Evolutionary conservation across 2,329 filamentous ascomycete genomes (phyloP), one percentile per base, ranked within the genome.

Genomic region (Aspergillus carbonarius): DNA sequence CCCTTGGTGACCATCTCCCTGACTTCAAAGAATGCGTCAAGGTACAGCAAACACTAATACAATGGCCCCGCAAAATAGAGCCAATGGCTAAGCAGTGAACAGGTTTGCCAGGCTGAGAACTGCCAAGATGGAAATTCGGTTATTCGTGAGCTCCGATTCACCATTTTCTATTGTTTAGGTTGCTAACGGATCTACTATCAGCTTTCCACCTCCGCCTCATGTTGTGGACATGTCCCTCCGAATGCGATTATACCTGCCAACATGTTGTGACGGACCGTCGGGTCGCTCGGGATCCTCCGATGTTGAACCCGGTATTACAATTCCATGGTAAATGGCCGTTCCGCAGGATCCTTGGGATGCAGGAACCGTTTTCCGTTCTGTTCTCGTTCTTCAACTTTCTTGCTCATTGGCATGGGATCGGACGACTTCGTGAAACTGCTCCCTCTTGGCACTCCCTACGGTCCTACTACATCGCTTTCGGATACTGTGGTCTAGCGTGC

Each of bases 311-410:
- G 10, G 77, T 97, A 51, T 88, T 93, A 57, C 95, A 99, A 78
- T 99, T 93, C 81, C 92, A 99, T 79, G 95, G 95, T 32, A 99
- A 99, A 84, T 99, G 95, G 95, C 95, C 95, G 39, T 99, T 99
- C 79, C 82, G 88, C 75, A 90, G 95, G 65, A 84, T 97, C 70
- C 78, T 96, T 55, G 95, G 95, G 74, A 89, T 96, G 81, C 95
- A 99, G 79, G 95, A 99, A 79, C 92, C 93, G 59, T 92, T 93
- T 74, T 92, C 88, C 52, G 93, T 98, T 66, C 81, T 97, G 71
- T 99, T 97, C 82, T 96, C 91, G 64, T 82, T 96, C 53, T 85
- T 96, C 71, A 99, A 99, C 82, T 88, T 95, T 70, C 84, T 88
- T 66, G 93, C 93, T 13, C 95, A 99, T 79, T 85, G 86, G 72